Base-by-base conservation (phyloP, 1,284 basidiomycete species). In the Lentinula novae-zelandiae region DNA sequence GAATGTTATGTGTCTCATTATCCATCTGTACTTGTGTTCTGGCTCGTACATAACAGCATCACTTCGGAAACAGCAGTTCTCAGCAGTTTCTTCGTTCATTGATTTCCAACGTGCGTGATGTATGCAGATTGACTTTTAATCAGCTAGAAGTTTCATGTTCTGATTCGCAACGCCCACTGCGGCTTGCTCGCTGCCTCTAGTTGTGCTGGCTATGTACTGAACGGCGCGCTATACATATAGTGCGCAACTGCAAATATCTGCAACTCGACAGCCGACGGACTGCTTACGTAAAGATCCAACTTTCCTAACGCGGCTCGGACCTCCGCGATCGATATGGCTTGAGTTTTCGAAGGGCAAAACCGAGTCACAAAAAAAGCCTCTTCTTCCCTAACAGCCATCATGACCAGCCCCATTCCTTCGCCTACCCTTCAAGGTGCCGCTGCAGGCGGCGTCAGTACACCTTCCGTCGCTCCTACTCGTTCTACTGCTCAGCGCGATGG, bases 401-500 rank as follows among this genome's bases (percentile, higher is more conserved):
- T 65, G 64, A 63, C 64, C 38, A 60, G 56, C 39, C 51, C 63
- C 39, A 50, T 33, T 38, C 58, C 60, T n/a, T 58, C 73, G 51
- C 65, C 72, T 27, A 66, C 73, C 53, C 72, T 75, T 39, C 75
- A 76, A 59, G 74, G 73, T 31, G 54, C 53, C 22, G 42, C 9
- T 17, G 74, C 71, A 15, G 74, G 74, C 31, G 71, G 70, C 56
- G 67, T 71, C 13, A 66, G 67, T 48, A 68, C 71, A 15, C 73
- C 77, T 15, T 78, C 73, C 53, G 71, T 79, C 51, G 83, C 83
- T 1, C 85, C 85, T n/a, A 76, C 84, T 33, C 83, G 89, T 60
- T 78, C 82, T 39, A 15, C 44, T 22, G 70, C 78, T 8, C 80
- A 81, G 64, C 76, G 84, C 58, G 85, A 86, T 65, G 83, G 80